Conservation (phyloP, 2,329 filamentous ascomycete genomes). For the Ampelomyces quisqualis region DNA sequence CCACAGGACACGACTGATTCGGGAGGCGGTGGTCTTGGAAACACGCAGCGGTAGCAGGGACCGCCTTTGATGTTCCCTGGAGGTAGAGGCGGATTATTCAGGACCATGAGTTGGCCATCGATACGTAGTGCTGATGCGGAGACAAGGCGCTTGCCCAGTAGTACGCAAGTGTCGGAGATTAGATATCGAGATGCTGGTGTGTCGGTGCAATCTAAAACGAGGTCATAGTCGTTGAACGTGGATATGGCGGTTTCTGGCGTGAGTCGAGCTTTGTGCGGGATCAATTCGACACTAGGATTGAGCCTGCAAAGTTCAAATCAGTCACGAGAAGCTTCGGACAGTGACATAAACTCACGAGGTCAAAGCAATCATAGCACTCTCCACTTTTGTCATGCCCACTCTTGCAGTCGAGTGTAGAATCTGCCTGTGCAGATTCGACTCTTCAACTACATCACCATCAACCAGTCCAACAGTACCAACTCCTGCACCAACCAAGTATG, state of each 20-base stretch:
- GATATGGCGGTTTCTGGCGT: slow-evolving; percentile 66
- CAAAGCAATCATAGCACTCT: slow-evolving; percentile 60
- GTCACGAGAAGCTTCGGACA: not conserved
- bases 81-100: slow-evolving; percentile 74
- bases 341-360: slow-evolving; percentile 43
- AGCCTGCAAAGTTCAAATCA: slow-evolving; percentile 52
- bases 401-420: slow-evolving; percentile 72
- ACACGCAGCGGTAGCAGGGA: slow-evolving; percentile 92
- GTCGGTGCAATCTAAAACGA: slow-evolving; percentile 94
- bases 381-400: slow-evolving; percentile 76
- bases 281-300: slow-evolving; percentile 70
- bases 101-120: slow-evolving; percentile 84
- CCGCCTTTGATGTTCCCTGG: slow-evolving; percentile 62
- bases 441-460: slow-evolving; percentile 85
- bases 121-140: slow-evolving; percentile 87
- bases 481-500: slow-evolving; percentile 90
- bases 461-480: slow-evolving; percentile 80
- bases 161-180: slow-evolving; percentile 84
- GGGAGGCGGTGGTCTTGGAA: slow-evolving; percentile 80
- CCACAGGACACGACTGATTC: slow-evolving; percentile 83
- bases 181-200: slow-evolving; percentile 89
- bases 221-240: slow-evolving; percentile 70
- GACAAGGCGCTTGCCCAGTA: slow-evolving; percentile 75
- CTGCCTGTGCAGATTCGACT: slow-evolving; percentile 90
- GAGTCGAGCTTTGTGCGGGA: slow-evolving; percentile 64